A percentile compares a stretch with the other conserved stretches of the same genome.
Evolutionary conservation across 192 early-diverging fungal species (phyloP).

Genomic region (Rhizophagus sp.): DNA sequence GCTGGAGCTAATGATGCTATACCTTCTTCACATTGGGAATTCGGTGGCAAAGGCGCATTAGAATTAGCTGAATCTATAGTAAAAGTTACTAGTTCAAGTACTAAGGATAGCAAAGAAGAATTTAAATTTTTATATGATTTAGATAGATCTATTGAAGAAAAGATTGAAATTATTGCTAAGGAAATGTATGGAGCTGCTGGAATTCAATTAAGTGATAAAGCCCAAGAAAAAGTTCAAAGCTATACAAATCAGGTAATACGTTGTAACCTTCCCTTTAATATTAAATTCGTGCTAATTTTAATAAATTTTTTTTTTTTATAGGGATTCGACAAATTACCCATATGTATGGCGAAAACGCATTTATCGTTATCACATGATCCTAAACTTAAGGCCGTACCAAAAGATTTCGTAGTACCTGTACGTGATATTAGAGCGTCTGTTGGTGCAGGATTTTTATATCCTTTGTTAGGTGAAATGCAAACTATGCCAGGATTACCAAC

Average conservation of each 20-base stretch:
- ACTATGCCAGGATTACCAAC: constrained; percentile 98
- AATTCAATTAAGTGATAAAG: constrained; percentile 79
- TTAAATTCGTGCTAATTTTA: no score
- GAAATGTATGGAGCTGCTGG: constrained; percentile 96
- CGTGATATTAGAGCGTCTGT: constrained; percentile 94
- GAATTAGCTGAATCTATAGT: constrained; percentile 87
- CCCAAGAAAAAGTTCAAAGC: constrained; percentile 84
- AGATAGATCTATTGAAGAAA: constrained; percentile 73
- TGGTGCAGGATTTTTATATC: constrained; percentile 97
- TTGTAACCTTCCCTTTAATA: no score
- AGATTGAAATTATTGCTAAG: constrained; percentile 91
- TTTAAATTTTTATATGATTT: constrained; percentile 94
- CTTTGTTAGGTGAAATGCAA: constrained; percentile 93
- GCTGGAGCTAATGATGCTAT: constrained; percentile 90
- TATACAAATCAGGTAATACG: constrained; percentile 70
- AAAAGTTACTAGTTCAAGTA: constrained; percentile 55
- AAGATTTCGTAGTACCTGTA: constrained; percentile 89
- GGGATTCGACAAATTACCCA: constrained; percentile 87
- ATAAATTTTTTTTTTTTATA: constrained; percentile 18
- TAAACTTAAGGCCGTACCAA: constrained; percentile 88
- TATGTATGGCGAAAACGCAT: constrained; percentile 99
- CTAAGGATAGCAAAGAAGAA: constrained; percentile 31
- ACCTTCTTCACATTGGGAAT: constrained; percentile 91
- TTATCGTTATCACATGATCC: constrained; percentile 91
- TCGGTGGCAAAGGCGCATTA: constrained; percentile 87